Base-by-base conservation (phyloP, 2,329 filamentous ascomycete species). In the Macroventuria anomochaeta region DNA sequence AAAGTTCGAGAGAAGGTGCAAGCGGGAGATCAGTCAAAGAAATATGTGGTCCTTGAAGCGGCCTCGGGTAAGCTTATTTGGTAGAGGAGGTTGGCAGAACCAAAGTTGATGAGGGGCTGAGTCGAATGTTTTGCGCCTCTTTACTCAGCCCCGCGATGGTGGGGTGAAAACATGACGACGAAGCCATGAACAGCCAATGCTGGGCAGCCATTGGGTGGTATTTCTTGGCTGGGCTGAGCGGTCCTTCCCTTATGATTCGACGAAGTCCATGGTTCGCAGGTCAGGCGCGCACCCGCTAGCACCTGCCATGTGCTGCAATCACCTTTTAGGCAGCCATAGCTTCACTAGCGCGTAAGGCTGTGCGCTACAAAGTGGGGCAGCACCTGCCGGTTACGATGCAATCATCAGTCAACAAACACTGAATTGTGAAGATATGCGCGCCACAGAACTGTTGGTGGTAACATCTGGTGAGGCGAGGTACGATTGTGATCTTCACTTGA, bases 201-300 rank as follows among this genome's bases (percentile, higher is more conserved):
- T 53, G 39, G 37, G 31, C 42, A 46, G 18, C 7, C 7, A 26
- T 26, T 23, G 20, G 12, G 5, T 39, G 37, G 20, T 43, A 31
- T 32, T 33, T 43, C 21, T 38, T 25, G 43, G 50, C 15, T 48
- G 37, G 37, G 40, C 48, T 17, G 18, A 3, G 13, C 29, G 21
- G 37, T 20, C 0, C 5, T 2, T 3, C n/a, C 21, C 12, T 20
- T n/a, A 2, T 40, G 42, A 56, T 52, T 56, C 31, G 53, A n/a
- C 12, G 8, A 1, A 7, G 7, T 11, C 1, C 26, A 15, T 18
- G 53, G 46, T 52, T 52, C 46, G 42, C 47, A 51, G 46, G 47
- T 54, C 51, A 54, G 51, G 51, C 51, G 51, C 44, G 43, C 51
- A n/a, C 11, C 11, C 38, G 36, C 49, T 50, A 50, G 23, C 5